Evolutionary conservation across 2,329 filamentous ascomycete species (phyloP), one percentile per base, ranked within the genome.

Genomic region (Lecanicillium sp.): DNA sequence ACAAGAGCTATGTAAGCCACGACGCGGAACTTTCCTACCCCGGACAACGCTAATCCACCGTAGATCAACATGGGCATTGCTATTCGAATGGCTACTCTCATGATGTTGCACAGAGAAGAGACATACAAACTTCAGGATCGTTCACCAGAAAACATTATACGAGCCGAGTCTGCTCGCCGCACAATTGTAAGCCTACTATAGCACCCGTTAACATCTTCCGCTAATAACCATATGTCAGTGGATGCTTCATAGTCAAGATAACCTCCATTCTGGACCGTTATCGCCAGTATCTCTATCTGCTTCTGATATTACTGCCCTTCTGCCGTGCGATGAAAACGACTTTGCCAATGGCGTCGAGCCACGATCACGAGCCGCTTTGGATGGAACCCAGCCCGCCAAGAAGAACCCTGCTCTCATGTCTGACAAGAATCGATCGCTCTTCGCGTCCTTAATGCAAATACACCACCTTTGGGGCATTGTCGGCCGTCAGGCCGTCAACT

Each of bases 241-340:
- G 77, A 79, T 79, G 74, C 57, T 80, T 27, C 73, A 79, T 56
- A 78, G 71, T 53, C 77, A 80, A 55, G 77, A 80, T 52, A 78
- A 77, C 53, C 64, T 80, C 20, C 74, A 78, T 52, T 77, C 74
- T 1, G 73, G 75, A 0, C 73, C 74, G 3, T 63, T 66, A 24
- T 74, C 73, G 10, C 75, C 76, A 3, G 67, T 77, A 2, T 73
- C 74, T 0, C 63, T 80, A 3, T 67, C 69, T 5, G 71, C 74
- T 3, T 67, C 68, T 27, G 76, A 80, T 51, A 79, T 80, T 36
- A 78, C 74, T 0, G 65, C 75, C 2, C 64, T 79, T 19, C 67
- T 80, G 1, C 77, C 77, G 0, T 70, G 73, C 56, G 68, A 74
- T 49, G 77, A 80, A 54, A 62, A 66, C 0, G 73, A 78, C 48